Percentiles rank a stretch among this genome's conserved stretches.
These are phyloP conservation scores for Ambrosia trifida DNA, from an alignment of 129 eudicot genomes.

Conservation along the genomic window DNA sequence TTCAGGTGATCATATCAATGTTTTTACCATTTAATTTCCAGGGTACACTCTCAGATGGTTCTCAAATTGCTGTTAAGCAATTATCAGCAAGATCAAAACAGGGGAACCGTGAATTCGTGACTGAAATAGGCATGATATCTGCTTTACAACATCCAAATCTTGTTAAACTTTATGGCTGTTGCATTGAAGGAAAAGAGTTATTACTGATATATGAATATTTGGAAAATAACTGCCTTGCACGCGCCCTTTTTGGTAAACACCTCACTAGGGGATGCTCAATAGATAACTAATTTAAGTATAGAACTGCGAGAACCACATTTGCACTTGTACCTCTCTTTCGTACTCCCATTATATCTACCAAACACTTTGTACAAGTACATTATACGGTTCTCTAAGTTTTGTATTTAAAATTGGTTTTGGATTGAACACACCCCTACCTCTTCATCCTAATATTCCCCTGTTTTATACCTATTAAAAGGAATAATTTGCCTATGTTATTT, in stretches of 20 bases:
- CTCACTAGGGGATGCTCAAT: no score
- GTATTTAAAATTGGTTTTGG: no score
- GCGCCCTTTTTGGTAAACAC: conserved; percentile 76
- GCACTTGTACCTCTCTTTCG: no score
- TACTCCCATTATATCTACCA: no score
- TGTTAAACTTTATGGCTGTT: conserved; percentile 81
- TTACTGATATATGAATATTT: conserved; percentile 74
- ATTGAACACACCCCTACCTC: not conserved
- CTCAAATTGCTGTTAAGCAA: conserved; percentile 80
- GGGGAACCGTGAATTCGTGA: conserved; percentile 86
- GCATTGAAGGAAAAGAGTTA: conserved; percentile 75
- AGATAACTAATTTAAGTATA: no score
- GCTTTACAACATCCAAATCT: conserved; percentile 89
- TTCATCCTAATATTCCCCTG: not conserved
- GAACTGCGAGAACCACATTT: no score
- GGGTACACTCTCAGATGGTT: conserved; percentile 75
- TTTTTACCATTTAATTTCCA: conserved; percentile 18
- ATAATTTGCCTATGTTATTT: conserved; percentile 4
- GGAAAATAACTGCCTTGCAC: conserved; percentile 77
- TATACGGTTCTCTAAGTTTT: no score
- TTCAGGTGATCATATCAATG: not conserved
- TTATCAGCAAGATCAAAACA: conserved; percentile 84
- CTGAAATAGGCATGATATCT: conserved; percentile 89
- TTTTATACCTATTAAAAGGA: not conserved
- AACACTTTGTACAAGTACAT: no score